phyloP scores from a whole-genome alignment of 169 alveolate genomes.

The Eimeria praecox region DNA sequence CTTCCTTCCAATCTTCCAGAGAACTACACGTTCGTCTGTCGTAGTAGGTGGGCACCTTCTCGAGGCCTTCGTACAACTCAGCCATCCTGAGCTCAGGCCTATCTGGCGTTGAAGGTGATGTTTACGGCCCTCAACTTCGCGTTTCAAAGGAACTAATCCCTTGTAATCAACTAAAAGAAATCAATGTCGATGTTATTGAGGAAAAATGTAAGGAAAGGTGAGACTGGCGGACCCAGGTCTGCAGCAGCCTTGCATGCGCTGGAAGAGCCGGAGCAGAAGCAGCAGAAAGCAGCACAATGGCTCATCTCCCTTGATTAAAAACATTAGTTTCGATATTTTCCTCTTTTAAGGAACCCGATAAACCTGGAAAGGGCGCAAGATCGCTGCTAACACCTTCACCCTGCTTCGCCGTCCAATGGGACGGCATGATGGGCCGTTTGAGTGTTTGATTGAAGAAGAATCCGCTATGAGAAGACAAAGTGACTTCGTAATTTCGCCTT shows the following conservation, averaged over 20 bases:
- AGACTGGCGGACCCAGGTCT: not conserved
- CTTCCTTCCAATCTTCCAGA: slow-evolving; percentile 89
- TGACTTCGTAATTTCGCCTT: not conserved
- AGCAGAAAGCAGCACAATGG: not conserved
- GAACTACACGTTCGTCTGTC: slow-evolving; percentile 72
- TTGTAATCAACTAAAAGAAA: not conserved
- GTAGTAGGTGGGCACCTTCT: slow-evolving; percentile 74
- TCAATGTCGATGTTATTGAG: no score
- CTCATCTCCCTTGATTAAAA: not conserved
- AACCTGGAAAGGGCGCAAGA: not conserved
- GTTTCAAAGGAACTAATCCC: not conserved
- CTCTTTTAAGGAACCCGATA: not conserved
- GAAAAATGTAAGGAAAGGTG: not conserved
- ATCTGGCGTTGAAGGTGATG: no score
- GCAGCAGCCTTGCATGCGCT: not conserved
- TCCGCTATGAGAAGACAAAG: not conserved
- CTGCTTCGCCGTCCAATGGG: not conserved
- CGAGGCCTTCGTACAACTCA: slow-evolving; percentile 74
- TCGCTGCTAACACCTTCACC: not conserved
- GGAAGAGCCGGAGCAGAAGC: not conserved
- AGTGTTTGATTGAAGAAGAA: not conserved
- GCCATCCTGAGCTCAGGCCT: slow-evolving; percentile 64
- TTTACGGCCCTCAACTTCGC: not conserved
- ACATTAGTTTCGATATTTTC: not conserved
- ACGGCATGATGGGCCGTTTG: not conserved